Base-by-base conservation (phyloP, 305 asterid species). In the Fraxinus greggii region DNA sequence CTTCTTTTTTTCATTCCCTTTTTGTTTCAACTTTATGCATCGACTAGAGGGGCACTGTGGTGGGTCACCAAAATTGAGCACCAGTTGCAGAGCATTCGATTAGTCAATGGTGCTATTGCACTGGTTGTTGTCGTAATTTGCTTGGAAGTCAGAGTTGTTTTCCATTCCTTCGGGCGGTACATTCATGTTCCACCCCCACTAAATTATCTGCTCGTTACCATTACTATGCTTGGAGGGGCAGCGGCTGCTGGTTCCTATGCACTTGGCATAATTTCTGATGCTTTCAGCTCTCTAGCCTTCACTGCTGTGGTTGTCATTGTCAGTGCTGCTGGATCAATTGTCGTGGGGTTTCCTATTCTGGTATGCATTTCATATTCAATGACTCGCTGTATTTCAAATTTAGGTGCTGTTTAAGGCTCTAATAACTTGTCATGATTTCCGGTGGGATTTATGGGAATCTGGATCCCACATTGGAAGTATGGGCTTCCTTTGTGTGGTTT, bases 181-280 rank as follows among this genome's bases (percentile, higher is more conserved):
- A 93, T 97, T 89, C 98, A 95, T 88, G 98, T 95, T 80, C 98
- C 99, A 54, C 92, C 98, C 0, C 99, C 98, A 0, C 86, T 93
- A 85, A 97, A 88, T 91, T 93, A 91, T 86, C 80, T 95, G 81
- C 94, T 97, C 26, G 98, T 97, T 75, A 93, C 96, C 82, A 79
- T 91, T 36, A 88, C 98, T 29, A 90, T 95, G 98, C 96, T 97
- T 79, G 99, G 99, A 83, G 97, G 98, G 82, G 97, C 98, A 35
- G 91, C 86, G 56, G 97, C 93, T 82, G 91, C 97, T 75, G 96
- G 94, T 83, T 88, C 97, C 79, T 93, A 89, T 90, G 93, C 97
- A 73, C 88, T 93, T 86, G 98, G 99, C 76, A 83, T 92, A 92
- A 88, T 97, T 76, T 91, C 97, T 40, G 98, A 95, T 83, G 95